Base-by-base conservation (phyloP, 257 asterid genomes). In the Verbena officinalis region DNA sequence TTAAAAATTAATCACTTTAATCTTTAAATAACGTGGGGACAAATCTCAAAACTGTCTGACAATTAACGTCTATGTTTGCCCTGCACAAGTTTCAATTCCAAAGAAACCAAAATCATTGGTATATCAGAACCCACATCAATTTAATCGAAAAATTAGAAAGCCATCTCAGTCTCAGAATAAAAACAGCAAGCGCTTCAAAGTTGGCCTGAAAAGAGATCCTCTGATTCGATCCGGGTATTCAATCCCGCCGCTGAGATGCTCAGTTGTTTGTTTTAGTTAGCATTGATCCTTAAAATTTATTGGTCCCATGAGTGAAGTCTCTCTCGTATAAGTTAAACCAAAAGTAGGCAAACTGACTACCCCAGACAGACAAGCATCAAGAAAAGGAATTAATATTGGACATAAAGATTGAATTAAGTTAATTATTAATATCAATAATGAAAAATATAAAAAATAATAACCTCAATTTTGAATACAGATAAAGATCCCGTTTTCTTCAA, bases 381-480 rank as follows among this genome's bases (percentile, higher is more conserved):
- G n/a, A 22, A 27, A 45, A 46, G n/a, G n/a, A n/a, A 46, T 51
- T 33, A 56, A 74, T 67, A 68, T 72, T 62, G 19, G 56, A 17
- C 14, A 19, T 15, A 34, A 57, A 68, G 16, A 45, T 13, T 16
- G 4, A 44, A 15, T 39, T n/a, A n/a, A n/a, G n/a, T n/a, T n/a
- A 7, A 10, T 15, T 48, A 51, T 30, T 16, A 48, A 46, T 39
- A 27, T 42, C 13, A 36, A 46, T 20, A n/a, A 19, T 5, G 9
- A 38, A 46, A 62, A 33, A 22, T 5, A 27, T 21, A 64, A 62
- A 60, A 7, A 51, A 21, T 33, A 5, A 52, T 9, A 4, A 89
- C 97, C 95, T 89, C 84, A 39, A 89, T 81, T 78, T 75, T 84
- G 80, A 89, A 89, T 64, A 86, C 66, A 14, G 95, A 81, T 48